A percentile compares a stretch with the other conserved stretches of the same genome.
phyloP scores from a whole-genome alignment of 2,329 filamentous ascomycete species.

The Fusarium papillatum region DNA sequence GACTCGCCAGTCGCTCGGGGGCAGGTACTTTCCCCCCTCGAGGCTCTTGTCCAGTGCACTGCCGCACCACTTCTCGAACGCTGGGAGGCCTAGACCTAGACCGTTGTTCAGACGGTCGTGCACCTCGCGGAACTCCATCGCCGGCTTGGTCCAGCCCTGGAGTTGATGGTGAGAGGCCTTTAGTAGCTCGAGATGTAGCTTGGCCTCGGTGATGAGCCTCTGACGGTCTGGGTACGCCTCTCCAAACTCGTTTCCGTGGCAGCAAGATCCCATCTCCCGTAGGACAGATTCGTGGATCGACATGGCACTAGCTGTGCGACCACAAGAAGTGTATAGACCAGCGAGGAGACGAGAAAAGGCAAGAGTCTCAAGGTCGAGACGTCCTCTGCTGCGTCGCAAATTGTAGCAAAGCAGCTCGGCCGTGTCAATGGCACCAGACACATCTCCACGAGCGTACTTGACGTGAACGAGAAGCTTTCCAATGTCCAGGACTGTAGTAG shows the following conservation, averaged over 20 bases:
- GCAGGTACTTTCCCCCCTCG: conserved; percentile 35
- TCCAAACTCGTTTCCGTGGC: conserved; percentile 10
- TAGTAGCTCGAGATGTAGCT: conserved; percentile 37
- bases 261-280: conserved; percentile 38
- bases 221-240: conserved; percentile 25
- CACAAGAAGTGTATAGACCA: conserved; percentile 30
- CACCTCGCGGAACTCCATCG: conserved; percentile 33
- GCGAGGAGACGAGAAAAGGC: conserved; percentile 42
- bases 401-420: conserved; percentile 44
- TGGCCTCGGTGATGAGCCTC: conserved; percentile 27
- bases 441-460: conserved; percentile 29
- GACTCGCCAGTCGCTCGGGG: conserved; percentile 33
- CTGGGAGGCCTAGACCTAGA: conserved; percentile 29
- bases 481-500: conserved; percentile 37
- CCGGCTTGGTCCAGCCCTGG: conserved; percentile 34
- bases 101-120: conserved; percentile 30
- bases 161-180: conserved; percentile 33
- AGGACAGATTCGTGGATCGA: conserved; percentile 37
- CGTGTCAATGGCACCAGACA: conserved; percentile 36
- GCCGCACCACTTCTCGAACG: conserved; percentile 39
- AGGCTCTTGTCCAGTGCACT: conserved; percentile 26
- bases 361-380: conserved; percentile 42
- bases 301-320: conserved; percentile 33
- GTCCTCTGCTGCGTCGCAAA: conserved; percentile 41
- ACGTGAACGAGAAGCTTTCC: conserved; percentile 42